Evolutionary conservation across 2,329 filamentous ascomycete species (phyloP).

Genomic region (Trichocomaceae sp.): DNA sequence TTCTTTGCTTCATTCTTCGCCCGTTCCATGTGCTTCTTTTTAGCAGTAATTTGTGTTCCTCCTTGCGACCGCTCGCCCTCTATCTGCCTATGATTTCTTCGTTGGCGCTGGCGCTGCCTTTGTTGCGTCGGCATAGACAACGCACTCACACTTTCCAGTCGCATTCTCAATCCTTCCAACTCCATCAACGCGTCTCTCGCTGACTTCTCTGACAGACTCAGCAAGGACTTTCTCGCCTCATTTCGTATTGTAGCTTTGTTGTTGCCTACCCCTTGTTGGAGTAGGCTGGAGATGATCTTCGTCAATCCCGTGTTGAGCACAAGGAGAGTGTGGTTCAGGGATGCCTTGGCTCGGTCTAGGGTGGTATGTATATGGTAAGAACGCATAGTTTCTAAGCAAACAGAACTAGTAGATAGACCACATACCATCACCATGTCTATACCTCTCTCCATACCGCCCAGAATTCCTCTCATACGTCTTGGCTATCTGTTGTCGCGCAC

Average conservation of each 20-base stretch:
- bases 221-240: background rate
- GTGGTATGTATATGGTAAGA: no score
- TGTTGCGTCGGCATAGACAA: background rate
- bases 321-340: slow-evolving; percentile 9
- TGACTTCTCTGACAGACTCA: slow-evolving; percentile 9
- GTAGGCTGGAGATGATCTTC: slow-evolving; percentile 6
- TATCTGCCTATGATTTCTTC: background rate
- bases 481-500: background rate
- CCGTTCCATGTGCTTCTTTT: background rate
- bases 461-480: slow-evolving; percentile 4
- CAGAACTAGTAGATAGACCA: background rate
- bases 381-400: background rate
- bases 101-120: background rate
- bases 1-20: background rate
- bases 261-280: background rate
- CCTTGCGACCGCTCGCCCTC: background rate
- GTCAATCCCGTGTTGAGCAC: slow-evolving; percentile 9
- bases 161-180: slow-evolving; percentile 5
- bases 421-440: slow-evolving; percentile 10
- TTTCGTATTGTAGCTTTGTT: background rate
- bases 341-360: slow-evolving; percentile 6
- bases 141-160: slow-evolving; percentile 8
- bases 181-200: slow-evolving; percentile 7
- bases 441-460: slow-evolving; percentile 5
- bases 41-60: background rate